phyloP scores from a whole-genome alignment of 768 basidiomycete species.

The Lyophyllum shimeji region DNA sequence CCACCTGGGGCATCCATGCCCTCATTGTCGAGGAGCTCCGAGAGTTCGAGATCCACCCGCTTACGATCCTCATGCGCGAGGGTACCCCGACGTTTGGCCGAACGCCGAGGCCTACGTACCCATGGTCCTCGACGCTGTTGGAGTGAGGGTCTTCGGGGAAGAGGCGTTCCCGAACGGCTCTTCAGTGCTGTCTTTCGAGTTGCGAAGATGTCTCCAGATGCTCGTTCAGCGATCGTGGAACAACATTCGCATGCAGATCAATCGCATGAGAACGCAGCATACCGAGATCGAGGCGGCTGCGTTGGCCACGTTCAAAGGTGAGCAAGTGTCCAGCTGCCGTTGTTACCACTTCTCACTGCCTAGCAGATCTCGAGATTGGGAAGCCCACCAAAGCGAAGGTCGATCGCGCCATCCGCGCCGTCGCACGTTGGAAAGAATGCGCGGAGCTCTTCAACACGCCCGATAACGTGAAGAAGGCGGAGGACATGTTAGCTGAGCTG shows the following conservation, averaged over 20 bases:
- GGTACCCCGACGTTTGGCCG: not conserved
- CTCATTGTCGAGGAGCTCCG: slow-evolving; percentile 8
- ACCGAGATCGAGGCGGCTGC: not conserved
- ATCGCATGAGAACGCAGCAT: not conserved
- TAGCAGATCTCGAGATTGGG: not conserved
- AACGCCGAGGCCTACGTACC: not conserved
- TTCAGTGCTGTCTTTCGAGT: not conserved
- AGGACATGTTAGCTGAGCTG: slow-evolving; percentile 2
- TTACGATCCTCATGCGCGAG: not conserved
- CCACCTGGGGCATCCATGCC: slow-evolving; percentile 14
- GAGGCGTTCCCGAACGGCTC: slow-evolving; percentile 3
- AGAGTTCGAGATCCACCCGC: slow-evolving; percentile 8
- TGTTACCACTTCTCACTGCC: not conserved
- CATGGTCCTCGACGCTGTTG: slow-evolving; percentile 8
- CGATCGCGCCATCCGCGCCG: slow-evolving; percentile 1
- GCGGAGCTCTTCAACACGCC: slow-evolving; percentile 4
- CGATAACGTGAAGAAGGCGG: not conserved
- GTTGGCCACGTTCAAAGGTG: slow-evolving; percentile 9
- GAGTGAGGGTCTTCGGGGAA: slow-evolving; percentile 7
- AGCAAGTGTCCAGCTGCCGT: not conserved
- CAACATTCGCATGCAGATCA: not conserved
- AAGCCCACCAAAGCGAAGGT: slow-evolving; percentile 3
- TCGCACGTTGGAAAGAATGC: slow-evolving; percentile 5
- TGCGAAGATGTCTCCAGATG: not conserved
- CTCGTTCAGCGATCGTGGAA: slow-evolving; percentile 11